Evolutionary conservation across 148 eudicot genomes (phyloP).

Genomic region (Persicaria tinctoria): DNA sequence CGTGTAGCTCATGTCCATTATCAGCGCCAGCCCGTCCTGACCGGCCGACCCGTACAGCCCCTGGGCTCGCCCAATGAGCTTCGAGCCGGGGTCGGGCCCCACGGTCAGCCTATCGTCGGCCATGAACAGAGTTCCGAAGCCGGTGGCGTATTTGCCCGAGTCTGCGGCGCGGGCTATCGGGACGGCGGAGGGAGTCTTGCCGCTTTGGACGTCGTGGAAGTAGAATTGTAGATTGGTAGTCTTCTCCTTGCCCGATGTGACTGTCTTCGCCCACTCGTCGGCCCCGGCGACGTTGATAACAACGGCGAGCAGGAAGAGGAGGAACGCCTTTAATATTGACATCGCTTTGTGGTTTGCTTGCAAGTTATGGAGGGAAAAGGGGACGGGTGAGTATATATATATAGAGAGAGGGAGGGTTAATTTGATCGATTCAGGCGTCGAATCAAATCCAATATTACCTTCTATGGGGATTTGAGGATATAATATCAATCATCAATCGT

Average conservation of each 20-base stretch:
- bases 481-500: too few species aligned
- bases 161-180: constrained; percentile 14
- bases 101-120: constrained; percentile 30
- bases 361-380: too few species aligned
- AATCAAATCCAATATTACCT: too few species aligned
- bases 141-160: constrained; percentile 12
- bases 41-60: constrained; percentile 27
- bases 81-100: constrained; percentile 29
- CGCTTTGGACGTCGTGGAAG: constrained; percentile 18
- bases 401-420: too few species aligned
- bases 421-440: too few species aligned
- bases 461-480: too few species aligned
- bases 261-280: neutral
- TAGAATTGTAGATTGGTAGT: constrained; percentile 15
- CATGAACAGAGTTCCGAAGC: constrained; percentile 19
- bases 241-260: neutral
- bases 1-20: constrained; percentile 24
- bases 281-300: too few species aligned
- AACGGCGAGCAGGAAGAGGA: too few species aligned
- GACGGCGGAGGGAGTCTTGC: constrained; percentile 13
- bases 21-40: constrained; percentile 12
- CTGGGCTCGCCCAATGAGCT: constrained; percentile 26
- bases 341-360: too few species aligned
- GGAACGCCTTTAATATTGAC: too few species aligned
- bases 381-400: too few species aligned